A percentile compares a stretch with the other conserved stretches of the same genome.
phyloP scores from a whole-genome alignment of 352 stramenopile species.

The Phytopythium cucurbitacearum region DNA sequence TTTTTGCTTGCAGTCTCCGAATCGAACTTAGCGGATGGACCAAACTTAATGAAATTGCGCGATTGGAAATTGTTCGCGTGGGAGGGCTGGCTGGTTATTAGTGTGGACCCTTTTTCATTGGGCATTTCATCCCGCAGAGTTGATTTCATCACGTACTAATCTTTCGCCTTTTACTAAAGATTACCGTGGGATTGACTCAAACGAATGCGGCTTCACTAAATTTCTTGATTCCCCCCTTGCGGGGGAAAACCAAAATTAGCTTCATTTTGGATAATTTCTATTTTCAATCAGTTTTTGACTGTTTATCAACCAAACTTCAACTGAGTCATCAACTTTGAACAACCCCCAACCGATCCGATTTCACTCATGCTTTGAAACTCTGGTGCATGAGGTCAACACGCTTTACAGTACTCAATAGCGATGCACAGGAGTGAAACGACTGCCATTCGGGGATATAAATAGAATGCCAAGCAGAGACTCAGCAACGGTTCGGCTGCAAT shows the following conservation, averaged over 20 bases:
- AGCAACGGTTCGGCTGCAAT: no score
- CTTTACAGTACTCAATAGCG: no score
- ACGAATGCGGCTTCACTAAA: constrained; percentile 71
- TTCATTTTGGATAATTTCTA: background rate
- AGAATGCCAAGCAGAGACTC: no score
- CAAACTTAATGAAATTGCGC: background rate
- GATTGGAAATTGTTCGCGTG: background rate
- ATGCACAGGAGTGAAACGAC: no score
- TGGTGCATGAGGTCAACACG: no score
- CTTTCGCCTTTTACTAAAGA: constrained; percentile 95
- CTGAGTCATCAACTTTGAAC: no score
- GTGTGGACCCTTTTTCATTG: background rate
- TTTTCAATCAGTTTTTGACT: background rate
- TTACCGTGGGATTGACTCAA: constrained; percentile 87
- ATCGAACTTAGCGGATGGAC: background rate
- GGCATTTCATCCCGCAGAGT: constrained; percentile 47
- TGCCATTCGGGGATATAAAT: no score
- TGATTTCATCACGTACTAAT: constrained; percentile 83
- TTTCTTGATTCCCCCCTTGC: constrained; percentile 53
- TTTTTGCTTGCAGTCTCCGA: background rate
- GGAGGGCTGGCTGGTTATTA: background rate
- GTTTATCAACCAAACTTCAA: no score
- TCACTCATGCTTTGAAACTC: no score
- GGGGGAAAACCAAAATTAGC: constrained; percentile 16
- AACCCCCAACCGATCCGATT: no score